Evolutionary conservation across 495 filamentous ascomycete genomes (phyloP), one percentile per base, ranked within the genome.

Genomic region (Tuber melanosporum): DNA sequence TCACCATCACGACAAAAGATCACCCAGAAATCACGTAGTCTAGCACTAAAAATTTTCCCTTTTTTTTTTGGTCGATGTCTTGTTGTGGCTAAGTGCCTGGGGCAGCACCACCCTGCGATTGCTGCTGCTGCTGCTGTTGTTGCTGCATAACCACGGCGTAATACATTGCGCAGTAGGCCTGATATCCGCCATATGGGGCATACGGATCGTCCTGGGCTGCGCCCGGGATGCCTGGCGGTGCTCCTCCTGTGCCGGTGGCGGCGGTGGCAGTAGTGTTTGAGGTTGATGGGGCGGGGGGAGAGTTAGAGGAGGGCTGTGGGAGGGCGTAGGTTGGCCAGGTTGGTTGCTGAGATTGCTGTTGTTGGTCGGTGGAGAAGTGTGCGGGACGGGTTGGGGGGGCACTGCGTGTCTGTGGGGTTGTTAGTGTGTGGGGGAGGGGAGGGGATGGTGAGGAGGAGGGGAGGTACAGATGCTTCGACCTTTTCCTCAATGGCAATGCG

Each of bases 401-500:
- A 57, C 74, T 80, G 46, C 78, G 78, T 43, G 78, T 82, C 75
- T 81, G 72, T 73, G 75, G 71, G 71, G 47, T 81, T 78, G 77
- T 75, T 73, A 52, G 72, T 71, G 44, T 72, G 43, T 41, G 20
- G 66, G 72, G 41, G 43, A 43, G 71, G 42, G 46, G 57, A 70
- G 15, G 43, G 71, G 12, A 41, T 41, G 39, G 44, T 20, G 70
- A 70, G 41, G 42, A 39, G 47, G 39, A 36, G 69, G 75, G 26
- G 39, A 39, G 87, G 85, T 88, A 93, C 92, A 76, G 92, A 93
- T 75, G 91, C 89, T 74, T 94, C 91, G n/a, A 95, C 93, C 85
- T 95, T 95, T 73, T 94, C 93, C 83, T 91, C 91, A 71, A 95
- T 95, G 20, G 91, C 91, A 57, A 85, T 86, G 84, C 94, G 93